phyloP scores from a whole-genome alignment of 2,329 filamentous ascomycete species.

The Colletotrichum sp. region DNA sequence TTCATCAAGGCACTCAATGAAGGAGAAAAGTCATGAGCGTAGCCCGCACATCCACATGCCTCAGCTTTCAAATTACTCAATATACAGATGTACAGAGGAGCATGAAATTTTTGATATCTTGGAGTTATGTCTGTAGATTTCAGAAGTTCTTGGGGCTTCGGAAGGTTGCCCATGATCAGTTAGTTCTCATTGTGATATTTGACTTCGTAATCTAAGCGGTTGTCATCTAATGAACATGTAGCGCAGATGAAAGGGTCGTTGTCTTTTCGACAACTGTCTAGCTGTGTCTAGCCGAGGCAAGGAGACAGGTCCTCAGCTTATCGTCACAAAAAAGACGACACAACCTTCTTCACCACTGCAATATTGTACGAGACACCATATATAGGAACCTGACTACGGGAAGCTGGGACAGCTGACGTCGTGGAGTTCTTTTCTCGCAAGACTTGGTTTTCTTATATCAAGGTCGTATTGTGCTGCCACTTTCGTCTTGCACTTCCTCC shows the following conservation, averaged over 20 bases:
- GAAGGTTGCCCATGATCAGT: not conserved
- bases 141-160: not conserved
- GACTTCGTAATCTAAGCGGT: not conserved
- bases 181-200: not conserved
- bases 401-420: not conserved
- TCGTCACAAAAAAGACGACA: not conserved
- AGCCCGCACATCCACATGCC: not conserved
- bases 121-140: not conserved
- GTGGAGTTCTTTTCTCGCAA: too few species aligned
- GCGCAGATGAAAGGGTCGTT: not conserved
- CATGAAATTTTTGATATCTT: not conserved
- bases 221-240: not conserved
- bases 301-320: not conserved
- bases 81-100: not conserved
- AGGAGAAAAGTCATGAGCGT: not conserved
- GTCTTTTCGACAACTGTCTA: not conserved
- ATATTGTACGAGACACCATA: not conserved
- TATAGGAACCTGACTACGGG: not conserved
- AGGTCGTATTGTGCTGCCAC: too few species aligned
- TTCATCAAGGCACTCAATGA: not conserved
- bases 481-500: too few species aligned
- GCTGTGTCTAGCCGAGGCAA: not conserved
- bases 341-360: not conserved
- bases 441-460: too few species aligned
- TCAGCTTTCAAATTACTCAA: not conserved